Conservation (phyloP, 208 protist species). For the Trypanosoma avium region DNA sequence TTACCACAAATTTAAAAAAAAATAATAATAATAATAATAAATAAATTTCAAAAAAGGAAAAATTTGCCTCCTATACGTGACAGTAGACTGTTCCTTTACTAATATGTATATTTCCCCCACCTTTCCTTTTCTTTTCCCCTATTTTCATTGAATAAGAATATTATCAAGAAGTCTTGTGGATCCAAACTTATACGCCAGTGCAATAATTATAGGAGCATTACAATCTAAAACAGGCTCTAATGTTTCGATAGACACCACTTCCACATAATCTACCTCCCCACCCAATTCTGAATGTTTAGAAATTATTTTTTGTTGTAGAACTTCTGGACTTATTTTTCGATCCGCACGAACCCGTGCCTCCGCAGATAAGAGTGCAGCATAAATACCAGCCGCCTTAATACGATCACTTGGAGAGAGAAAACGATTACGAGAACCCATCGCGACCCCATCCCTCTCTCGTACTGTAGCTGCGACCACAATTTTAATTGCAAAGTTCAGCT, state of each 20-base stretch:
- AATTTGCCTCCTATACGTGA: no score
- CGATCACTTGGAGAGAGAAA: conserved; percentile 2
- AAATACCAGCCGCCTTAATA: background rate
- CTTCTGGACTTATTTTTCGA: background rate
- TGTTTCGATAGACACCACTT: background rate
- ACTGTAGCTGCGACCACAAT: conserved; percentile 23
- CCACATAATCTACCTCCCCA: background rate
- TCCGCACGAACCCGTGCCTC: background rate
- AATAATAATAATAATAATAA: no score
- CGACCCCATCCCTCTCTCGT: conserved; percentile 73
- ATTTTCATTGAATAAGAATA: background rate
- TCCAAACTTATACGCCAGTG: background rate
- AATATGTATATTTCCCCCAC: no score
- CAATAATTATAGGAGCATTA: background rate
- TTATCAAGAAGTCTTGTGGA: background rate
- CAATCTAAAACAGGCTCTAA: background rate
- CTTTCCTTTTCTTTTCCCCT: background rate
- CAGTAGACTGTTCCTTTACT: background rate
- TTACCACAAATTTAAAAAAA: no score
- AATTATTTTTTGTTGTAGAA: background rate
- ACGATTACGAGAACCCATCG: conserved; percentile 36
- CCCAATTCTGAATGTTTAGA: background rate
- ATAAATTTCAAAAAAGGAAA: no score
- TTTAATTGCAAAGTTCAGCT: conserved; percentile 49
- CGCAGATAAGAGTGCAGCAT: background rate